Evolutionary conservation across 139 green algal species (phyloP).

Genomic region (Coelastrella sp.): DNA sequence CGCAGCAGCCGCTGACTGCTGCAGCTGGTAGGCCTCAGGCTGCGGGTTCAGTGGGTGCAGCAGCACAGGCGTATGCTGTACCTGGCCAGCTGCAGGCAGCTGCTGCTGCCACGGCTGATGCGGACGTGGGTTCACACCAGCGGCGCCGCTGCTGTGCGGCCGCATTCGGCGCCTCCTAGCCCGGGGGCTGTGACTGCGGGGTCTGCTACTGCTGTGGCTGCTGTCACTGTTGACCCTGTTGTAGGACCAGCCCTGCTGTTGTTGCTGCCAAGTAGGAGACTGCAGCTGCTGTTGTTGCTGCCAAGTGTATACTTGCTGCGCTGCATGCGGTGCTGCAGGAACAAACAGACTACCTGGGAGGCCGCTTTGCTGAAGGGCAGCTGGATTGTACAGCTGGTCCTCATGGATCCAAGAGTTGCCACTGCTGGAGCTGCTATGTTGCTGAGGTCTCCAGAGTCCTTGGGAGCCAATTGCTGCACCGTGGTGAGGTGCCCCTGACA

Average conservation of each 20-base stretch:
- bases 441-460: background rate
- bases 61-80: background rate
- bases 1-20: background rate
- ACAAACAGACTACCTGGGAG: background rate
- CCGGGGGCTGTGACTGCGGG: constrained; percentile 13
- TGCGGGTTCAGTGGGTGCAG: background rate
- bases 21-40: background rate
- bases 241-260: background rate
- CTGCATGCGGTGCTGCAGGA: background rate
- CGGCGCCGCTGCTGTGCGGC: background rate
- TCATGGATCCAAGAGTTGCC: background rate
- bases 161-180: background rate
- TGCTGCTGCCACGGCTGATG: background rate
- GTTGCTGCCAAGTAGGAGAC: background rate
- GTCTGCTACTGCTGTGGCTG: background rate
- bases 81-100: background rate
- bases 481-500: background rate
- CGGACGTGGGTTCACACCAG: background rate
- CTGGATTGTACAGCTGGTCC: background rate
- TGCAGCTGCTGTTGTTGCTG: background rate
- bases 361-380: background rate
- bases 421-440: background rate
- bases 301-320: constrained; percentile 5
- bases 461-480: background rate
- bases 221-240: background rate